Conservation (phyloP, 164 flowering plant species). For the Hamamelis virginiana region DNA sequence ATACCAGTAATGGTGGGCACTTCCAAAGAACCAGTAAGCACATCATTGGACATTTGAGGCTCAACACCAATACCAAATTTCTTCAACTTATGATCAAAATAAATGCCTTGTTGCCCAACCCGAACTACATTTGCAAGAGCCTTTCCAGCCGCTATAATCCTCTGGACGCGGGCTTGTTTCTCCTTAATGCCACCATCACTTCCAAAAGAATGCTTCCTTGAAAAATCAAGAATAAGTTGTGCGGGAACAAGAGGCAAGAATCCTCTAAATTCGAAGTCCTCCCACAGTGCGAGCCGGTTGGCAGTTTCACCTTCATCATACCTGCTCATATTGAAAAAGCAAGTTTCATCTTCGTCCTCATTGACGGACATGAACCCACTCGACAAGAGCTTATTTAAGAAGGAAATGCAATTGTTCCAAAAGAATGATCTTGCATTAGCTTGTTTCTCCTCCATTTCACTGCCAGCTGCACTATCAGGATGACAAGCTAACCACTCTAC, state of each 20-base stretch:
- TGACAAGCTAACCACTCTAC: constrained; percentile 92
- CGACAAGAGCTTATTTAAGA: constrained; percentile 67
- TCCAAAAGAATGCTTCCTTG: constrained; percentile 63
- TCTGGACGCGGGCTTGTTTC: constrained; percentile 59
- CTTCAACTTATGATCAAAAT: constrained; percentile 57
- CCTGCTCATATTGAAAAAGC: constrained; percentile 66
- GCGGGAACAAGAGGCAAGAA: constrained; percentile 86
- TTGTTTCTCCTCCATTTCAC: constrained; percentile 70
- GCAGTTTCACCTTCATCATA: constrained; percentile 84
- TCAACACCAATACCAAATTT: constrained; percentile 61
- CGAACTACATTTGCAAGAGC: constrained; percentile 54
- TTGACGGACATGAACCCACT: constrained; percentile 38
- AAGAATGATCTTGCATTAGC: constrained; percentile 59
- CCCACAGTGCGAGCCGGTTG: constrained; percentile 78
- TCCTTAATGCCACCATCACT: constrained; percentile 55
- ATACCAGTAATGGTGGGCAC: constrained; percentile 19
- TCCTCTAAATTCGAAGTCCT: constrained; percentile 93
- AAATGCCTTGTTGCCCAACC: constrained; percentile 53
- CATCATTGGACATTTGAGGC: constrained; percentile 41
- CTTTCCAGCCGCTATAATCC: constrained; percentile 91
- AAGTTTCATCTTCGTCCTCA: constrained; percentile 60
- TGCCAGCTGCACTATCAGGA: constrained; percentile 62
- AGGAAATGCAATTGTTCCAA: constrained; percentile 68
- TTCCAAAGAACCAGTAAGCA: constrained; percentile 14
- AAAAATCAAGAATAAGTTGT: constrained; percentile 79